Evolutionary conservation across 495 filamentous ascomycete species (phyloP).

Genomic region (Penicillium simplicissimum): DNA sequence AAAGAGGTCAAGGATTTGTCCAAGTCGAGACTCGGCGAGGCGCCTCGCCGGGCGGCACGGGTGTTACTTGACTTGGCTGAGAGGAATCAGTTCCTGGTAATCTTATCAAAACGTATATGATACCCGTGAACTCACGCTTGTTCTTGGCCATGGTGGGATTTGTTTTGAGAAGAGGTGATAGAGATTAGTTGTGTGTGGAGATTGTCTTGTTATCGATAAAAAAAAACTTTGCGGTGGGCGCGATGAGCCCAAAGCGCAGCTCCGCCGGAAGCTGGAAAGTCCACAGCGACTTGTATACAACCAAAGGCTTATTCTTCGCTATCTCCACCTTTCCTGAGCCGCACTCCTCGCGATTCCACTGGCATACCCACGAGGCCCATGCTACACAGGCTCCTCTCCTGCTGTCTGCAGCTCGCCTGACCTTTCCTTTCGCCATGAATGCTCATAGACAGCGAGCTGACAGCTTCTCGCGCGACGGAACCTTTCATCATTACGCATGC

Average conservation of each 20-base stretch:
- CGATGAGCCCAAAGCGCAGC: slow-evolving; percentile 32
- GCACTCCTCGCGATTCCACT: not conserved
- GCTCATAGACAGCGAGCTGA: slow-evolving; percentile 38
- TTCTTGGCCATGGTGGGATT: slow-evolving; percentile 52
- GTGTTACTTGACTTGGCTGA: slow-evolving; percentile 59
- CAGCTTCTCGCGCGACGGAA: slow-evolving; percentile 35
- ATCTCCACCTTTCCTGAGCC: slow-evolving; percentile 17
- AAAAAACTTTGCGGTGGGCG: slow-evolving; percentile 35
- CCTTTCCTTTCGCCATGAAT: slow-evolving; percentile 42
- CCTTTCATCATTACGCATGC: slow-evolving; percentile 28
- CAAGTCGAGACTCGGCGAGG: slow-evolving; percentile 67
- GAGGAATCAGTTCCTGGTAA: slow-evolving; percentile 17
- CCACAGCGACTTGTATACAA: slow-evolving; percentile 1
- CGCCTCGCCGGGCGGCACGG: slow-evolving; percentile 70
- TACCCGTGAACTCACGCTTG: slow-evolving; percentile 32
- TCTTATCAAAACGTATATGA: slow-evolving; percentile 8
- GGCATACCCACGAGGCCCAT: slow-evolving; percentile 19
- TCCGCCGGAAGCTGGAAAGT: slow-evolving; percentile 1
- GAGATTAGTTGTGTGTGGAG: slow-evolving; percentile 35
- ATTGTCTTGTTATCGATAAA: slow-evolving; percentile 45
- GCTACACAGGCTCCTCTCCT: slow-evolving; percentile 22
- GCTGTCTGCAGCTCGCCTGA: slow-evolving; percentile 22
- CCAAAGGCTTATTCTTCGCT: not conserved
- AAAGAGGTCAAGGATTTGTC: slow-evolving; percentile 72
- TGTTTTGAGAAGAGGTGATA: slow-evolving; percentile 24